A percentile compares a stretch with the other conserved stretches of the same genome.
Evolutionary conservation across 345 rosid genomes (phyloP).

Genomic region (Microthlaspi erraticum): DNA sequence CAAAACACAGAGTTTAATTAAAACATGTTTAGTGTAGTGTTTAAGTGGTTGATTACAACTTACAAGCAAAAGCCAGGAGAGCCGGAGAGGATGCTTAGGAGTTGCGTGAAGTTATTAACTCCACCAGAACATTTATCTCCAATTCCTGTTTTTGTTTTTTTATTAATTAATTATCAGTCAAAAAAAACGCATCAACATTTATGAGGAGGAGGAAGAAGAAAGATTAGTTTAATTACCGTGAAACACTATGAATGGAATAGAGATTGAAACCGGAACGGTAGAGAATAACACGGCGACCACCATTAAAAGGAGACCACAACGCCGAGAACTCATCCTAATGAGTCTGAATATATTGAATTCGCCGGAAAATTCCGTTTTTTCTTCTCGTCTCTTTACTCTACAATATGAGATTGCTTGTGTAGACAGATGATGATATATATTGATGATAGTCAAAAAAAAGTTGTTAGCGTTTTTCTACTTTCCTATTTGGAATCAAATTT

Average conservation of each 20-base stretch:
- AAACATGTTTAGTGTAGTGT: neutral
- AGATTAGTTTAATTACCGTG: slow-evolving; percentile 55
- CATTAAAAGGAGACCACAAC: slow-evolving; percentile 34
- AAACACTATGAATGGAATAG: slow-evolving; percentile 70
- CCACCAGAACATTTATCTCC: slow-evolving; percentile 79
- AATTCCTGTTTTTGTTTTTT: slow-evolving; percentile 54
- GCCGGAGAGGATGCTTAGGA: slow-evolving; percentile 57
- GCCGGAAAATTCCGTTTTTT: neutral
- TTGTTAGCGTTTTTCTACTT: neutral
- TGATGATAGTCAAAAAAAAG: neutral
- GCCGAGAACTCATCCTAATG: slow-evolving; percentile 25
- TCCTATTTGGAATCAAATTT: neutral
- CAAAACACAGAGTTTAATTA: neutral
- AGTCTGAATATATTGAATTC: neutral
- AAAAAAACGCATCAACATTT: neutral
- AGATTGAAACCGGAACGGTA: slow-evolving; percentile 48
- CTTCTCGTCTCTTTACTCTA: neutral
- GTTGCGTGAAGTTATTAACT: slow-evolving; percentile 64
- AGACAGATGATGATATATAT: neutral
- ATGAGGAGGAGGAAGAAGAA: slow-evolving; percentile 10
- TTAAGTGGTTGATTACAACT: slow-evolving; percentile 6
- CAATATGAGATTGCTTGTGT: neutral
- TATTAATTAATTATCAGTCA: neutral
- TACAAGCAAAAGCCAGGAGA: slow-evolving; percentile 84
- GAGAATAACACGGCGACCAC: slow-evolving; percentile 32